Base-by-base conservation (phyloP, 306 rosid species). In the Quercus agrifolia region DNA sequence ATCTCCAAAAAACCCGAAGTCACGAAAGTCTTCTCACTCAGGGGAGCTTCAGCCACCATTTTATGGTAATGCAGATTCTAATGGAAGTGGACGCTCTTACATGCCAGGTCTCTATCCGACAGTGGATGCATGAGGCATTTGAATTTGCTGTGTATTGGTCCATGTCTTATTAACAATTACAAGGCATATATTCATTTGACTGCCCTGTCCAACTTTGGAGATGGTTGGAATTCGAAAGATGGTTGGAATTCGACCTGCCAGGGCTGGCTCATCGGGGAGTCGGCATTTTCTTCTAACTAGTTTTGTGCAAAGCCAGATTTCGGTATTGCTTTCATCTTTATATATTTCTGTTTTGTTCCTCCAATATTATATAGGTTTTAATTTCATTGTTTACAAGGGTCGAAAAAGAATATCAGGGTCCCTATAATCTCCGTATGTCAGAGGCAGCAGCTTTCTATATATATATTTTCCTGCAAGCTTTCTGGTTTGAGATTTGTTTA, bases 1-100 rank as follows among this genome's bases (percentile, higher is more conserved):
- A 54, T 93, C 98, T 77, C 97, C 99, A 3, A 89, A 89, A 87
- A 85, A 88, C 81, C 78, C 82, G 0, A 93, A 78, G 86, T 85
- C 97, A 11, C 87, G 91, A 73, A 93, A 91, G 80, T 85, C 96
- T 25, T 91, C 99, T 30, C 97, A 93, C 86, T 93, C 97, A 0
- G 99, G 96, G 85, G 99, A 95, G 80, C 90, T 90, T 62, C 89
- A 82, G 70, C 81, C 91, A 58, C 89, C 96, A 70, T 83, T 87
- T 76, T 78, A 87, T 62, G 81, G 86, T 68, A 78, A 85, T 88
- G 86, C 90, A 49, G 96, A 93, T 87, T 93, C 97, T 75, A 91
- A 91, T 83, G 98, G 96, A 73, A 77, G 83, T 41, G 97, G 91
- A 61, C 87, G 86, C 75, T 51, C 66, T 17, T 87, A 75, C 87